Base-by-base conservation (phyloP, 202 grass and related monocot genomes). In the Schoenoplectus tabernaemontani region DNA sequence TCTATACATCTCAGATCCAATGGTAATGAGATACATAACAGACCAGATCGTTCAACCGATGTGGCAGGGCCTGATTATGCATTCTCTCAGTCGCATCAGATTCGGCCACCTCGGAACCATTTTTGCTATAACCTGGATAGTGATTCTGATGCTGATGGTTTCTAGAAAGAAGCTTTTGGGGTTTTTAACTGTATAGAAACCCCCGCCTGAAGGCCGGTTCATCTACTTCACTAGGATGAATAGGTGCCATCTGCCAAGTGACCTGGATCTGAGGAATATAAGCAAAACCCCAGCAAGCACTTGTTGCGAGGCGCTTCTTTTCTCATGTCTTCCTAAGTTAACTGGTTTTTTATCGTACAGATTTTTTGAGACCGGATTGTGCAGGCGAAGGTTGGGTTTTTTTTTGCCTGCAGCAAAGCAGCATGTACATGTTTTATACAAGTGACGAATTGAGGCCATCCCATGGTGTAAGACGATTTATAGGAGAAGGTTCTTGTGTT, bases 1-100 rank as follows among this genome's bases (percentile, higher is more conserved):
- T 87, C 83, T 62, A 72, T 79, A 33, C 79, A 85, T 76, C 81
- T 85, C 50, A 85, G 87, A 59, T 89, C 87, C 67, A 91, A 93
- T 64, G 84, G 23, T 60, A 59, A 82, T 72, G 89, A 89, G 60
- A 87, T 82, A 85, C 34, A 4, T 67, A 83, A 80, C 4, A 85
- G 37, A 47, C 56, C 53, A 68, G 82, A 83, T 85, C 81, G 79
- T 80, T 90, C 85, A 26, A 62, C 13, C 43, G 16, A 60, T 42
- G 17, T 36, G 85, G 81, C 22, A 57, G 86, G 74, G 81, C 91
- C 84, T 68, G 87, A 95, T 71, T 84, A 87, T 78, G 85, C 86
- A 72, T 92, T 98, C 69, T 92, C 92, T 85, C 90, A 95, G 88
- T 86, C 91, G 59, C 89, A 81, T 9, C 91, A 95, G 62, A 87